A percentile compares a stretch with the other conserved stretches of the same genome.
These are phyloP conservation scores for Lotus japonicus DNA, from an alignment of 306 rosid genomes.

Conservation along the genomic window DNA sequence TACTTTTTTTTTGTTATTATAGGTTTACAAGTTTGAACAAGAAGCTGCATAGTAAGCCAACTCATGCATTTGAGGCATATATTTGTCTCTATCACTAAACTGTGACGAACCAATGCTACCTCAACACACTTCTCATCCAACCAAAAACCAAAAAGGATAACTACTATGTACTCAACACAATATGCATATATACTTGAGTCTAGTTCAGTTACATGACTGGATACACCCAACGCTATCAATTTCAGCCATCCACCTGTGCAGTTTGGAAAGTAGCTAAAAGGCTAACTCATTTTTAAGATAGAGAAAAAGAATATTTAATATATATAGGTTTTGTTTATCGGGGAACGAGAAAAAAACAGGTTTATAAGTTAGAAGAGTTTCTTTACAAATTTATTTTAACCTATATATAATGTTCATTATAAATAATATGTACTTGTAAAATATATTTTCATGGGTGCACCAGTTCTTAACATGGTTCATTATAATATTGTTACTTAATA, in stretches of 20 bases:
- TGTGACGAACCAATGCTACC: slow-evolving; percentile 15
- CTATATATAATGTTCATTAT: too few species aligned
- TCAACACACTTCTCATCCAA: background rate
- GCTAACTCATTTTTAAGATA: background rate
- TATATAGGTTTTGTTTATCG: too few species aligned
- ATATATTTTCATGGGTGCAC: too few species aligned
- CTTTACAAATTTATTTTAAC: too few species aligned
- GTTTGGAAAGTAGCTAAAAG: slow-evolving; percentile 10
- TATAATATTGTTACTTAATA: too few species aligned
- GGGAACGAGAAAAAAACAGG: too few species aligned
- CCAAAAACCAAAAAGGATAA: slow-evolving; percentile 11
- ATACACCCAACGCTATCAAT: background rate
- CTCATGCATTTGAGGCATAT: slow-evolving; percentile 28
- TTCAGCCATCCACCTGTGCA: slow-evolving; percentile 4
- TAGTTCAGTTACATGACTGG: background rate
- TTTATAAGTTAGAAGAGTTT: too few species aligned
- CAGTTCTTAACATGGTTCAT: too few species aligned
- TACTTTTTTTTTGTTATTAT: background rate
- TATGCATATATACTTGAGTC: background rate
- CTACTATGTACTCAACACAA: slow-evolving; percentile 8
- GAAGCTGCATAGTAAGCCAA: slow-evolving; percentile 25
- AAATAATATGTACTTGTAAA: too few species aligned
- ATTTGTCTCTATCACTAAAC: slow-evolving; percentile 31
- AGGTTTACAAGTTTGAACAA: slow-evolving; percentile 22
- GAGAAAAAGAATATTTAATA: too few species aligned